Evolutionary conservation across 805 yeast genomes (phyloP), one percentile per base, ranked within the genome.

Genomic region (Starmerella roubikii): DNA sequence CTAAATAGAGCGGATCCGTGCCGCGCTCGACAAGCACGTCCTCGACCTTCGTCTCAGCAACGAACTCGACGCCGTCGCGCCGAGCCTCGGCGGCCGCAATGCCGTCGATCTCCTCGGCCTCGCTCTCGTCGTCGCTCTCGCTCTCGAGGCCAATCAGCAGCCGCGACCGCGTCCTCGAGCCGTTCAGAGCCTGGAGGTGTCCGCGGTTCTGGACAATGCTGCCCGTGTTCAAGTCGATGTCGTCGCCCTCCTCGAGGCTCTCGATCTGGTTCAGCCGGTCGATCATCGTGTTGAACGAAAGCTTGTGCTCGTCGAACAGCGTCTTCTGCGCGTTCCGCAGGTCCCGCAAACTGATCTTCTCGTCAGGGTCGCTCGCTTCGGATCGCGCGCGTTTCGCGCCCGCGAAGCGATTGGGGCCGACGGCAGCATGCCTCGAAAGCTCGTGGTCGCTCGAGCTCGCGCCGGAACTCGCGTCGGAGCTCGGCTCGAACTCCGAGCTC

Each of bases 211-310:
- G 27, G 9, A 48, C 42, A n/a, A 48, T 30, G 19, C 30, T 32
- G 24, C 43, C 48, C 13, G 52, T 44, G 22, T 23, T 28, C 25
- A 48, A 38, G 20, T 48, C 51, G 4, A 48, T 34, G 23, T 37
- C 47, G 32, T 48, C 52, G 16, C 51, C 51, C 27, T 41, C 49
- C n/a, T 44, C 49, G 12, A 29, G 31, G 5, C 10, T 28, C 23
- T 33, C 21, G n/a, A 11, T 30, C 32, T 30, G 26, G 28, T 36
- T 49, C 40, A 39, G 33, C 21, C 41, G 37, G 20, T 21, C 16
- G 20, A 44, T 24, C 5, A 48, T 37, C 21, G 27, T 38, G 15
- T 18, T 24, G 15, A 47, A 29, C 25, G 32, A 18, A 9, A 31
- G 35, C 10, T 25, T 9, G 26, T 48, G 51, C 25, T 46, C 51